Evolutionary conservation across 2,329 filamentous ascomycete genomes (phyloP).

Genomic region (Pseudocercospora fuligena): DNA sequence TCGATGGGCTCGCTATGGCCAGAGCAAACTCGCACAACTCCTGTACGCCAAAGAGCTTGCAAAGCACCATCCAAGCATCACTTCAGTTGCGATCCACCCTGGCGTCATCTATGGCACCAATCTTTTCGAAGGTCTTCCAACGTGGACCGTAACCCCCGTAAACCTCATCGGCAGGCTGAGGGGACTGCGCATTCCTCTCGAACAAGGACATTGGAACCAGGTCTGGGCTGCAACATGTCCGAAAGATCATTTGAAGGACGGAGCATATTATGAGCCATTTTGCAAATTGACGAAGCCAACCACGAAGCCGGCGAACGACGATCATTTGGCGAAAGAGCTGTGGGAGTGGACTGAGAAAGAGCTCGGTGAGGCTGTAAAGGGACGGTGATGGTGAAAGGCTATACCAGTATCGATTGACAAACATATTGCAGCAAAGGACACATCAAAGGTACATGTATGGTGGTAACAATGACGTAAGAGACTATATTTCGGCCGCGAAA

Average conservation of each 20-base stretch:
- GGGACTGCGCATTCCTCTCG: not conserved
- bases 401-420: not conserved
- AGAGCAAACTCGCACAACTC: conserved; percentile 57
- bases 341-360: conserved; percentile 41
- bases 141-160: not conserved
- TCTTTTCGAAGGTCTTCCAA: conserved; percentile 37
- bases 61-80: conserved; percentile 51
- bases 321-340: conserved; percentile 31
- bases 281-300: conserved; percentile 23
- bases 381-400: not conserved
- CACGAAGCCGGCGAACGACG: conserved; percentile 22
- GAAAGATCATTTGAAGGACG: conserved; percentile 32
- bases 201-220: conserved; percentile 5
- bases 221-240: conserved; percentile 1
- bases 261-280: conserved; percentile 37
- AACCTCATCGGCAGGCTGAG: not conserved
- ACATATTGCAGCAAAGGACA: not conserved
- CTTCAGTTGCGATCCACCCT: conserved; percentile 52
- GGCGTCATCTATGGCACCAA: conserved; percentile 53
- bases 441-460: not conserved
- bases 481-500: not conserved
- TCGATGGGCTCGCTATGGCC: conserved; percentile 46
- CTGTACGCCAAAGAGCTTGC: conserved; percentile 52
- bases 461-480: conserved; percentile 5
- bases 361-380: conserved; percentile 17